Base-by-base conservation (phyloP, 352 stramenopile species). In the Phytopythium boreale region DNA sequence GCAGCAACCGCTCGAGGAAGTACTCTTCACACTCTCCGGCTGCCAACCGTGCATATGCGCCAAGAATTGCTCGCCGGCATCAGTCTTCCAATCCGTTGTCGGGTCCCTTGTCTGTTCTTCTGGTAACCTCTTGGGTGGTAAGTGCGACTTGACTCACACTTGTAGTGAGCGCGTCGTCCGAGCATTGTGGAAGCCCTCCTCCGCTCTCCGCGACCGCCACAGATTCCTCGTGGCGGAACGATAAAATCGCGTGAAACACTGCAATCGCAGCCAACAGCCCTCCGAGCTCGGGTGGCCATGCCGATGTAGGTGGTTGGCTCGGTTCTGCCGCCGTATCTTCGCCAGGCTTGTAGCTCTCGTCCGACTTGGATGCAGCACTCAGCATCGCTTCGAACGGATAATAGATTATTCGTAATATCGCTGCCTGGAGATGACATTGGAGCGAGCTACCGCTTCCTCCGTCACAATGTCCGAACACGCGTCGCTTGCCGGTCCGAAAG, bases 221-320 rank as follows among this genome's bases (percentile, higher is more conserved):
- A 4, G 46, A 52, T 39, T 70, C 56, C 50, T 63, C 57, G 24
- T 36, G 24, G 5, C 47, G 47, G 15, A 55, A 55, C 4, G 24
- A 7, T 19, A 55, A 22, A 12, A 55, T 31, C 3, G 47, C 47
- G 26, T 55, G 47, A 11, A 55, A 55, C 1, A 55, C 4, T 31
- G 26, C 15, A 14, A 36, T 34, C 9, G 26, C 24, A 14, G 47
- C 27, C 47, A 55, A 2, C 12, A 36, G 11, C 6, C 12, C 5
- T 24, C 47, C 24, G 17, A 55, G 14, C 7, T 36, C 17, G 24
- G 26, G 47, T 22, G 47, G 47, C 47, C 47, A 55, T 2, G 41
- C 7, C 9, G 41, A 4, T 17, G 22, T 2, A 12, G 24, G 8
- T 12, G 47, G 11, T 5, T 53, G 36, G 24, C 24, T 36, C n/a